Evolutionary conservation across 371 early-diverging fungal species (phyloP), one percentile per base, ranked within the genome.

Genomic region (Blyttiomyces sp.): DNA sequence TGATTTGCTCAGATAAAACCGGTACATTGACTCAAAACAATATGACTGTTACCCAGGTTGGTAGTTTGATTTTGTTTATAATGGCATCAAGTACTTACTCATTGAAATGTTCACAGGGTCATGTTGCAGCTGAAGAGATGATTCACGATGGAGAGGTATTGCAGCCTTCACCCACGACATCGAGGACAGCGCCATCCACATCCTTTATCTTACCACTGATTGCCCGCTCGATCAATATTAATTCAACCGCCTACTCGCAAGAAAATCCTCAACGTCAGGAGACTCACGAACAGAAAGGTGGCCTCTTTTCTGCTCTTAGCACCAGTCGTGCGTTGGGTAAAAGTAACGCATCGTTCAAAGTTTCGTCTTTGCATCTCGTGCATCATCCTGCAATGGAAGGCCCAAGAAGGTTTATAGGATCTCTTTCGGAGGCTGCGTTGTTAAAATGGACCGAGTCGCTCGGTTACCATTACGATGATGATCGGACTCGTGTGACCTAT

Each of bases 1-100:
- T 90, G 9, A 89, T 96, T 24, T 96, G 96, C 77, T 87, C 91
- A 0, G 95, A 96, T 76, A 96, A 96, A 74, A 96, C 95, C 3
- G 96, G 68, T 33, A 96, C 96, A 1, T 73, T 96, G 51, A 96
- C 96, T 0, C 89, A 91, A 72, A 96, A 96, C 81, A 81, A 76
- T 55, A 95, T 96, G 95, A 88, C 92, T 0, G 91, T 73, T 11
- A 72, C 71, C 3, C 27, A 43, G 5, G 63, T 68, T 54, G 60
- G 50, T 3, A 36, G n/a, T 13, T n/a, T 39, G 28, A n/a, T 17
- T 6, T 9, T n/a, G 32, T 51, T n/a, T 9, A 30, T 13, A n/a
- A 39, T 39, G 39, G n/a, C 39, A 13, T 11, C n/a, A 39, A 13
- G 13, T n/a, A 39, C 39, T n/a, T 39, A 11, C 39, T 13, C 11